A percentile compares a stretch with the other conserved stretches of the same genome.
phyloP scores from a whole-genome alignment of 192 early-diverging fungal genomes.

The Martensiomyces pterosporus region DNA sequence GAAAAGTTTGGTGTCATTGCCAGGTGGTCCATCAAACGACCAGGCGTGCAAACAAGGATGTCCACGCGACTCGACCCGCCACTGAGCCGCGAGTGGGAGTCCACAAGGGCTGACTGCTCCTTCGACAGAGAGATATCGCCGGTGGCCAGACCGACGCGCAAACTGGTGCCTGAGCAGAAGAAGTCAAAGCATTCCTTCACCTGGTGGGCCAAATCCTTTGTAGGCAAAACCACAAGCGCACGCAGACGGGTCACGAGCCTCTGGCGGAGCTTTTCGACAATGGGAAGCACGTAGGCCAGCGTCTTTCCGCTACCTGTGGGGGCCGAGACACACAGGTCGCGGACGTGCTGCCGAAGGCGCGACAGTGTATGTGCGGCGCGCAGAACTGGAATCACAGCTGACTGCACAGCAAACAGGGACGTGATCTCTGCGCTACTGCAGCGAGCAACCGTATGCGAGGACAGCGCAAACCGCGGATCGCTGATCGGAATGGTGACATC shows the following conservation, averaged over 20 bases:
- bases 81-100: slow-evolving; percentile 4
- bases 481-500: slow-evolving; percentile 48
- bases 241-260: slow-evolving; percentile 77
- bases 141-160: slow-evolving; percentile 69
- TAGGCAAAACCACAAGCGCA: slow-evolving; percentile 88
- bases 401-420: slow-evolving; percentile 86
- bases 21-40: slow-evolving; percentile 88
- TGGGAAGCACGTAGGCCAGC: slow-evolving; percentile 90
- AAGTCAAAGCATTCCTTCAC: slow-evolving; percentile 82
- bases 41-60: slow-evolving; percentile 93
- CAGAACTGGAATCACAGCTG: slow-evolving; percentile 78
- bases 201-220: slow-evolving; percentile 86
- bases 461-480: slow-evolving; percentile 58
- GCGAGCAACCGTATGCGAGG: slow-evolving; percentile 55
- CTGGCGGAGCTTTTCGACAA: slow-evolving; percentile 73
- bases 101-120: slow-evolving; percentile 61
- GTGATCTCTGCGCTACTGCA: slow-evolving; percentile 62
- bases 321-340: slow-evolving; percentile 91
- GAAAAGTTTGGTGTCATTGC: slow-evolving; percentile 81
- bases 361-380: slow-evolving; percentile 61
- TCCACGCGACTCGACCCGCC: slow-evolving; percentile 76
- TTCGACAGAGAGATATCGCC: slow-evolving; percentile 74
- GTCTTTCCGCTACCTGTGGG: slow-evolving; percentile 97
- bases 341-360: slow-evolving; percentile 67
- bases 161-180: slow-evolving; percentile 68